Conservation (phyloP, 2,329 filamentous ascomycete species). For the Sporothrix euskadiensis region DNA sequence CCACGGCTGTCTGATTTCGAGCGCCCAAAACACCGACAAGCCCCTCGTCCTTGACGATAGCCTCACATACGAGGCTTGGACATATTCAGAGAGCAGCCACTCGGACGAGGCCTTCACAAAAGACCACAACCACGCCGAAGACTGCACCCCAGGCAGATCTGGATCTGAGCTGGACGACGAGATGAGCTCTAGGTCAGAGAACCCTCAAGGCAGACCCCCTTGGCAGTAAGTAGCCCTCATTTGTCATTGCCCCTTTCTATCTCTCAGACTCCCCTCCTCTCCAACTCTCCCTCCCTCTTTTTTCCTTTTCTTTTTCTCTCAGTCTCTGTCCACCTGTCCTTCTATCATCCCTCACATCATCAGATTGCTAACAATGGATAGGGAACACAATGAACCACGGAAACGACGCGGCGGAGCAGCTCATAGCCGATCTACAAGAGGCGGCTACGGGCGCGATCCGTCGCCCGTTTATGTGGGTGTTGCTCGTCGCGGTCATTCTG, state of each 20-base stretch:
- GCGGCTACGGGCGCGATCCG: not conserved
- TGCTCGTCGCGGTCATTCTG: not conserved
- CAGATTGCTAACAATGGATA: not conserved
- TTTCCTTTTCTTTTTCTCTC: not conserved
- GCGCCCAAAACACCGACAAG: not conserved
- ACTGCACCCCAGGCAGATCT: not conserved
- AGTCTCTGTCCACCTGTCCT: not conserved
- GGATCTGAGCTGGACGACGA: not conserved
- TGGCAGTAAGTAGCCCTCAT: not conserved
- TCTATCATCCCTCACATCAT: not conserved
- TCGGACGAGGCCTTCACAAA: not conserved
- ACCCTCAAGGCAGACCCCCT: not conserved
- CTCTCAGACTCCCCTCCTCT: not conserved
- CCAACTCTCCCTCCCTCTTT: no score
- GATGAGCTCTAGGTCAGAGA: constrained; percentile 2
- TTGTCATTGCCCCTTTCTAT: not conserved
- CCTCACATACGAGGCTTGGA: not conserved
- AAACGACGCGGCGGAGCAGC: not conserved
- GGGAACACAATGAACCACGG: not conserved
- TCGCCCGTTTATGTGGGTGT: not conserved
- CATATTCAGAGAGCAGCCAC: not conserved
- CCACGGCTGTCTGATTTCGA: not conserved
- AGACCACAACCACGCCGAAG: not conserved
- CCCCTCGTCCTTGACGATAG: not conserved
- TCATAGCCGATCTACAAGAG: not conserved